Percentiles rank a stretch among this genome's conserved stretches.
These are phyloP conservation scores for Porphyridium purpureum DNA, from an alignment of 23 red algal species.

Conservation along the genomic window DNA sequence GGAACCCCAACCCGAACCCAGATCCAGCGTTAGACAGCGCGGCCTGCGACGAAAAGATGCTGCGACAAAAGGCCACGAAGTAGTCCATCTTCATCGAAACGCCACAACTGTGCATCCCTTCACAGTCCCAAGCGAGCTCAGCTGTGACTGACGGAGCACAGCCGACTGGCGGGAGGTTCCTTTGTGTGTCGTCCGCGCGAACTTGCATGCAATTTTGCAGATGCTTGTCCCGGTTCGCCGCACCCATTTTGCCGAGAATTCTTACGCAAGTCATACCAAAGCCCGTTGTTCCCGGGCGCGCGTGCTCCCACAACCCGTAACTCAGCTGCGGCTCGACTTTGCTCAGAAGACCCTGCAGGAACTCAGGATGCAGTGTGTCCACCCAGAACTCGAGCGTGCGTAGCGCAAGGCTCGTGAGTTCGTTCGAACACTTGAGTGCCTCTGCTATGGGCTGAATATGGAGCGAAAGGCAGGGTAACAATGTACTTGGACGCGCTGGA, in stretches of 20 bases:
- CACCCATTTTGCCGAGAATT: conserved; percentile 70
- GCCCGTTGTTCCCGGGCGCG: conserved; percentile 3
- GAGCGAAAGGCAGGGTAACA: conserved; percentile 65
- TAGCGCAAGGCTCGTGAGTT: conserved; percentile 42
- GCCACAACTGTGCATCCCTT: no score
- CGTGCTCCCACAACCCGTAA: conserved; percentile 21
- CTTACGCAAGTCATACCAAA: conserved; percentile 10
- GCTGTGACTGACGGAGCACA: no score
- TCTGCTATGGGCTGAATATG: conserved; percentile 60
- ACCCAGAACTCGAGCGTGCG: conserved; percentile 94
- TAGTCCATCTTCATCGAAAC: no score
- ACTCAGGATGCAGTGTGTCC: conserved; percentile 85
- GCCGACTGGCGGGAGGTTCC: no score
- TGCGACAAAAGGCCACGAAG: no score
- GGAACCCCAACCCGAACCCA: no score
- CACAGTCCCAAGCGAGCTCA: no score
- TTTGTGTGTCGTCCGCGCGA: no score
- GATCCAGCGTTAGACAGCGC: no score
- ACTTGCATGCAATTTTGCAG: no score
- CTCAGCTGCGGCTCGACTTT: conserved; percentile 45
- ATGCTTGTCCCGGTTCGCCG: conserved; percentile 6
- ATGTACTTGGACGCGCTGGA: conserved; percentile 82
- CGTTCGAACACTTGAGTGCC: conserved; percentile 33
- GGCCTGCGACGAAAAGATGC: no score
- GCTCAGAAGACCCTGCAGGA: conserved; percentile 43